Percentiles rank a stretch among this genome's conserved stretches.
Conservation (phyloP, 371 early-diverging fungal genomes). For the Mucor piriformis region DNA sequence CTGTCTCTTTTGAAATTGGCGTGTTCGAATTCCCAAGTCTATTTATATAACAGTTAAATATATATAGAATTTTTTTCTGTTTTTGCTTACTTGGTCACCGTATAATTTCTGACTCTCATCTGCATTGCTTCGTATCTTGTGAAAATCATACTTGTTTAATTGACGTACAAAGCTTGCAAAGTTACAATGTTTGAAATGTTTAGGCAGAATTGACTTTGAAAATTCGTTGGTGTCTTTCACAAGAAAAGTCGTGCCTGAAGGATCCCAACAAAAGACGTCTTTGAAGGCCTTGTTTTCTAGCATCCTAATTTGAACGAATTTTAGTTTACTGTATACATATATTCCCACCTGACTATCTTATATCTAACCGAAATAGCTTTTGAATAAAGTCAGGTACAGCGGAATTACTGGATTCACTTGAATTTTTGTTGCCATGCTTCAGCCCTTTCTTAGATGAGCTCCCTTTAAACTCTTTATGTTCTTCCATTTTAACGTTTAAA, state of each 20-base stretch:
- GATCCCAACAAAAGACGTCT: slow-evolving; percentile 76
- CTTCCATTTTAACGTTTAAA: neutral
- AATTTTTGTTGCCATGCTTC: slow-evolving; percentile 10
- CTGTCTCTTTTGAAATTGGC: slow-evolving; percentile 68
- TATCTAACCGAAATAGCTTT: slow-evolving; percentile 46
- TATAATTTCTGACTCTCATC: slow-evolving; percentile 61
- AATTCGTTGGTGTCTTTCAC: slow-evolving; percentile 81
- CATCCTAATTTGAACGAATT: slow-evolving; percentile 59
- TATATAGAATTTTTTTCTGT: no score
- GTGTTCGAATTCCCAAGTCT: slow-evolving; percentile 83
- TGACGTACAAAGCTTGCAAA: slow-evolving; percentile 95
- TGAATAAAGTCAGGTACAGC: slow-evolving; percentile 51
- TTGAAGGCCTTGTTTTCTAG: slow-evolving; percentile 70
- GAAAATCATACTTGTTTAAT: slow-evolving; percentile 96
- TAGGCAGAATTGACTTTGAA: slow-evolving; percentile 73
- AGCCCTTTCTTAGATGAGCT: neutral
- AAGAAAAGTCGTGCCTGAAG: slow-evolving; percentile 82
- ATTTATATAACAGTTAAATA: no score
- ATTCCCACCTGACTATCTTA: slow-evolving; percentile 3
- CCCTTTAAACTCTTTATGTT: neutral
- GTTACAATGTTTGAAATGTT: slow-evolving; percentile 92
- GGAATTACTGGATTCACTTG: slow-evolving; percentile 5
- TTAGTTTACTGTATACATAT: no score
- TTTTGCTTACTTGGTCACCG: slow-evolving; percentile 60
- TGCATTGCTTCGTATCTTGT: slow-evolving; percentile 70